These are phyloP conservation scores for Cryphonectria radicalis DNA, from an alignment of 2,329 filamentous ascomycete species.

Conservation along the genomic window DNA sequence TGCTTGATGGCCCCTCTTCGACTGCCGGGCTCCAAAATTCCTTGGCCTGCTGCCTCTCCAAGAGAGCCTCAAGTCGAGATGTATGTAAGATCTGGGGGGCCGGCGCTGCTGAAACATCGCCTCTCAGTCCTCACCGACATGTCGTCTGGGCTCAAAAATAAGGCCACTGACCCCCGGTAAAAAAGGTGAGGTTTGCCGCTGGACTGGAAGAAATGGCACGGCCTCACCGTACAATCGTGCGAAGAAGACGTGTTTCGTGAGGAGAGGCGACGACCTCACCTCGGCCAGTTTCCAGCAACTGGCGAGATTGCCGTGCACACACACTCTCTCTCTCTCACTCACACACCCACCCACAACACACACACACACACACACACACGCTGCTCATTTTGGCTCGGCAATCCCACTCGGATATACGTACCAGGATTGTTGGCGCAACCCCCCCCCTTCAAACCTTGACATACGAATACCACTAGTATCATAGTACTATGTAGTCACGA, in stretches of 20 bases:
- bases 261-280: slow-evolving; percentile 10
- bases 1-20: slow-evolving; percentile 2
- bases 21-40: slow-evolving; percentile 29
- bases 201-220: slow-evolving; percentile 25
- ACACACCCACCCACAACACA: no score
- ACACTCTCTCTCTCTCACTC: not conserved
- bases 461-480: not conserved
- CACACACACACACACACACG: not conserved
- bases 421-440: slow-evolving; percentile 6
- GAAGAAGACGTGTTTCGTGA: slow-evolving; percentile 20
- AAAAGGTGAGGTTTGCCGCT: slow-evolving; percentile 11
- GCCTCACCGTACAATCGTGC: slow-evolving; percentile 25
- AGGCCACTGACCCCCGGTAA: slow-evolving; percentile 7
- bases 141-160: not conserved
- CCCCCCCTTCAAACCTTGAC: slow-evolving; percentile 10
- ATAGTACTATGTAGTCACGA: slow-evolving; percentile 19
- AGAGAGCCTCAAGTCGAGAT: slow-evolving; percentile 25
- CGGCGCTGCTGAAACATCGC: not conserved
- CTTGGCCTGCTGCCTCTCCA: not conserved
- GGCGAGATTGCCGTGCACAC: slow-evolving; percentile 15
- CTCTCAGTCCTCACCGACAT: slow-evolving; percentile 16
- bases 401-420: slow-evolving; percentile 19
- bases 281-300: slow-evolving; percentile 26
- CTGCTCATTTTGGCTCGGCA: slow-evolving; percentile 23
- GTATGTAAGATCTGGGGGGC: slow-evolving; percentile 23